Percentiles rank a stretch among this genome's conserved stretches.
phyloP scores from a whole-genome alignment of 176 grass and related monocot genomes.

The Oryza punctata region DNA sequence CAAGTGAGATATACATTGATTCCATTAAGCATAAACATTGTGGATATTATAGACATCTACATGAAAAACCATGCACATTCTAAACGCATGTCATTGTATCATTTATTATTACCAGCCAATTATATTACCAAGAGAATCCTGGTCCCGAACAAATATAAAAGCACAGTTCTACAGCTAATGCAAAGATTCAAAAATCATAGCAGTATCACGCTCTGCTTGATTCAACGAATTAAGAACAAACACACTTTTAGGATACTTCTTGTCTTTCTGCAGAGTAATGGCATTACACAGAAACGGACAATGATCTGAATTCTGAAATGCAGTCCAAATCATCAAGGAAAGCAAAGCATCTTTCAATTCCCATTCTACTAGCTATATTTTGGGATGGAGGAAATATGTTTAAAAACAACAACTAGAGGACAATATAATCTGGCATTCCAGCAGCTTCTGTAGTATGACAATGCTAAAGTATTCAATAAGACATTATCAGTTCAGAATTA shows the following conservation, averaged over 20 bases:
- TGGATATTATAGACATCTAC: conserved; percentile 1
- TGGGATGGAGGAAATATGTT: neutral
- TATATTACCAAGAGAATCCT: neutral
- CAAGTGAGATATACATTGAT: conserved; percentile 22
- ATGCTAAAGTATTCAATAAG: conserved; percentile 30
- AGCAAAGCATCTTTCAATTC: neutral
- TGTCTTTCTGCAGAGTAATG: neutral
- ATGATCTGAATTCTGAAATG: neutral
- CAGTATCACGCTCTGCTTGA: neutral
- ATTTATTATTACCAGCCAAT: conserved; percentile 10
- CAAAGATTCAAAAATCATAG: neutral
- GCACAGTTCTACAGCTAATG: neutral
- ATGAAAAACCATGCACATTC: neutral
- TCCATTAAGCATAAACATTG: conserved; percentile 1
- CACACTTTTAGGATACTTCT: neutral
- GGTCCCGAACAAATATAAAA: neutral
- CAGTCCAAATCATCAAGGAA: neutral
- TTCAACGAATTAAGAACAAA: neutral
- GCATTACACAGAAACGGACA: neutral
- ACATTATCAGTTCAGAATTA: conserved; percentile 7
- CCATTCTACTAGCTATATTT: neutral
- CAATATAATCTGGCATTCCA: neutral
- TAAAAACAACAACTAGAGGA: neutral
- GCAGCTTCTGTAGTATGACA: neutral
- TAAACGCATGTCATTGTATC: neutral